Evolutionary conservation across 768 basidiomycete species (phyloP).

Genomic region (Amanita polypyramis): DNA sequence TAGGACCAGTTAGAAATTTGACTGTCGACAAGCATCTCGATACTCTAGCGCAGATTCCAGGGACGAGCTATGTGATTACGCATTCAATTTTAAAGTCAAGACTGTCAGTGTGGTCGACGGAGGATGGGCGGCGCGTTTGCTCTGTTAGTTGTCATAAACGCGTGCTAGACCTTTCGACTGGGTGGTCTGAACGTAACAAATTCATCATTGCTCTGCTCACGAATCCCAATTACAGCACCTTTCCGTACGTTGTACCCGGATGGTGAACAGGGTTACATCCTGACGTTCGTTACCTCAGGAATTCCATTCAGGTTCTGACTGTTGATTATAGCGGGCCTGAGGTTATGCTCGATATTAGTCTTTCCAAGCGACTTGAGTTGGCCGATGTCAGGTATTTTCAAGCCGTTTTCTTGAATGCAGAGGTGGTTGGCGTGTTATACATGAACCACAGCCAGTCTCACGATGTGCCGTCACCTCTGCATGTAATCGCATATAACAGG

Average conservation of each 20-base stretch:
- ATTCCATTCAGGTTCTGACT: constrained; percentile 1
- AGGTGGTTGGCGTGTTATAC: constrained; percentile 18
- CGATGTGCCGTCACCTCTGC: constrained; percentile 3
- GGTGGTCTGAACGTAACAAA: constrained; percentile 14
- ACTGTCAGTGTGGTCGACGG: constrained; percentile 14
- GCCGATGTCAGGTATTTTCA: constrained; percentile 9
- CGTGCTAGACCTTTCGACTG: constrained; percentile 20
- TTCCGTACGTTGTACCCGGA: constrained; percentile 7
- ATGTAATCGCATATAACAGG: constrained; percentile 15
- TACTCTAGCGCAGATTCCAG: constrained; percentile 19
- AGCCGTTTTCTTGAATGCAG: constrained; percentile 19
- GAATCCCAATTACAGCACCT: background rate
- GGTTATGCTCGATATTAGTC: constrained; percentile 1
- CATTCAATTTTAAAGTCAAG: constrained; percentile 13
- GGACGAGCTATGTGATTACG: constrained; percentile 16
- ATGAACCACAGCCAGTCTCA: constrained; percentile 2
- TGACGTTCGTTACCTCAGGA: background rate
- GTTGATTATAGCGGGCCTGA: constrained; percentile 4
- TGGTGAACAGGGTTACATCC: background rate
- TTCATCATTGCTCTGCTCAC: constrained; percentile 19
- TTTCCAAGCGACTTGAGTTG: background rate
- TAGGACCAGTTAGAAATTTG: constrained; percentile 13
- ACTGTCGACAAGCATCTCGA: constrained; percentile 12
- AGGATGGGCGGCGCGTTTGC: constrained; percentile 9
- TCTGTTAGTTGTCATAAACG: constrained; percentile 9